Conservation (phyloP, 495 filamentous ascomycete genomes). For the Coniosporium apollinis region DNA sequence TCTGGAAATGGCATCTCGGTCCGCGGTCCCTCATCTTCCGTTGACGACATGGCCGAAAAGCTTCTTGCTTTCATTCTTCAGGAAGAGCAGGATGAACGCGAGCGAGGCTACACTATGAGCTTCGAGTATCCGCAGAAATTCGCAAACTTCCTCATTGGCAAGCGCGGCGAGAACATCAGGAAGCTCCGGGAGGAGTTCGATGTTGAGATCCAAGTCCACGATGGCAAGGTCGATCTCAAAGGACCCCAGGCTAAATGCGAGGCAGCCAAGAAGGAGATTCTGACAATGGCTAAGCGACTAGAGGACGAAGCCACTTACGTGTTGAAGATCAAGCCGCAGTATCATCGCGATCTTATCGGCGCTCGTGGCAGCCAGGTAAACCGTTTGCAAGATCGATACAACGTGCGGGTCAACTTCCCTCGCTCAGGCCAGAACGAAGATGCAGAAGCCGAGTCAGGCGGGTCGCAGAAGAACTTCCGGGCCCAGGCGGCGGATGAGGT, state of each 20-base stretch:
- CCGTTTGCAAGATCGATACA: constrained; percentile 65
- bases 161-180: constrained; percentile 80
- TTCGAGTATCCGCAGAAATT: constrained; percentile 93
- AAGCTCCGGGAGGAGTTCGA: constrained; percentile 93
- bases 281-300: constrained; percentile 55
- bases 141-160: constrained; percentile 84
- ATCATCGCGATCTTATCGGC: constrained; percentile 61
- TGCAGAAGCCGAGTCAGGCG: constrained; percentile 50
- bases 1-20: constrained; percentile 42
- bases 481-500: constrained; percentile 75
- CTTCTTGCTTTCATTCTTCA: constrained; percentile 61
- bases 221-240: constrained; percentile 54
- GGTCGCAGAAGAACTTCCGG: constrained; percentile 36
- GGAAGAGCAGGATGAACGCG: constrained; percentile 73
- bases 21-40: constrained; percentile 54
- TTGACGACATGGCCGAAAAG: constrained; percentile 52
- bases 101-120: constrained; percentile 63
- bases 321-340: constrained; percentile 76
- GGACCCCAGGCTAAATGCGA: constrained; percentile 69
- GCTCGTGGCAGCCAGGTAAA: constrained; percentile 48
- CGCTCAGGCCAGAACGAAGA: constrained; percentile 39
- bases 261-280: constrained; percentile 60
- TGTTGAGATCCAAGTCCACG: constrained; percentile 81
- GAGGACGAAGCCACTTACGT: constrained; percentile 76
- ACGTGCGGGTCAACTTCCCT: constrained; percentile 88